phyloP scores from a whole-genome alignment of 495 filamentous ascomycete genomes.

The Penicillium flavigenum region DNA sequence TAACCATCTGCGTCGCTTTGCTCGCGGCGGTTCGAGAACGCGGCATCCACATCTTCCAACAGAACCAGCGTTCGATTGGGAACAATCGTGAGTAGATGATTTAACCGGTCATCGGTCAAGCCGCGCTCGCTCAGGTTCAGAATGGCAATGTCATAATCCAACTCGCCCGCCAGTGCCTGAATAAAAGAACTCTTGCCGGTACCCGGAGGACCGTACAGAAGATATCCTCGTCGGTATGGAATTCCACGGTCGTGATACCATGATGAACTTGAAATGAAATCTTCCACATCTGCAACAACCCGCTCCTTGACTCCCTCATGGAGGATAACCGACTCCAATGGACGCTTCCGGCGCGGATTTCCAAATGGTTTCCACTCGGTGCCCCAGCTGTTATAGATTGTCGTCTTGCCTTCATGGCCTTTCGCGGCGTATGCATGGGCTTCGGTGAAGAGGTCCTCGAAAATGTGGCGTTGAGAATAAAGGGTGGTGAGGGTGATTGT shows the following conservation, averaged over 20 bases:
- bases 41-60: constrained; percentile 93
- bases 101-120: constrained; percentile 88
- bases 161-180: constrained; percentile 84
- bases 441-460: constrained; percentile 81
- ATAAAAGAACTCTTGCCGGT: constrained; percentile 97
- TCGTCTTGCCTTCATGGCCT: constrained; percentile 88
- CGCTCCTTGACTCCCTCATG: constrained; percentile 81
- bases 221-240: constrained; percentile 89
- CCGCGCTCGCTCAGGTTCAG: constrained; percentile 91
- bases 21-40: constrained; percentile 73
- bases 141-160: constrained; percentile 93
- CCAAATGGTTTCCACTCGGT: constrained; percentile 84
- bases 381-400: constrained; percentile 82
- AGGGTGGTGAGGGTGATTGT: constrained; percentile 90
- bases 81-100: constrained; percentile 82
- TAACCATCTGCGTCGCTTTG: constrained; percentile 83
- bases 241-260: constrained; percentile 97
- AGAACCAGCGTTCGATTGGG: constrained; percentile 83
- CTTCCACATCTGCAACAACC: constrained; percentile 80
- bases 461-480: constrained; percentile 80
- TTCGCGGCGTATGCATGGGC: constrained; percentile 74
- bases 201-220: constrained; percentile 91
- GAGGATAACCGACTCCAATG: constrained; percentile 82
- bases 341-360: constrained; percentile 80
- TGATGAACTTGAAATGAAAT: constrained; percentile 72